phyloP scores from a whole-genome alignment of 768 basidiomycete species.

The Lactarius vividus region DNA sequence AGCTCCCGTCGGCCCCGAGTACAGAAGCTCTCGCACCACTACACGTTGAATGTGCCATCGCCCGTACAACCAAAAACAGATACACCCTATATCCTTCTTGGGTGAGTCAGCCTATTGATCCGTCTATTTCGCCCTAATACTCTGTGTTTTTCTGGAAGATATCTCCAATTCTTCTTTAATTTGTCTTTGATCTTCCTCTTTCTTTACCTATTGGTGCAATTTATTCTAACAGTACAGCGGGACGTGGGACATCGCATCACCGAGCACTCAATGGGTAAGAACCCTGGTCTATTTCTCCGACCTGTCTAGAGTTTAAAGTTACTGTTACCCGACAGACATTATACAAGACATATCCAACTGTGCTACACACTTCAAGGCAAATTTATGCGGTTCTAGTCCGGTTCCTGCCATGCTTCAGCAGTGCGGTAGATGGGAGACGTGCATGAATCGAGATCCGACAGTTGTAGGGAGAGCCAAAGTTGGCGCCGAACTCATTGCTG shows the following conservation, averaged over 20 bases:
- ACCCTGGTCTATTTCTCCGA: constrained; percentile 2
- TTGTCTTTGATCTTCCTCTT: constrained; percentile 77
- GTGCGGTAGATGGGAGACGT: constrained; percentile 88
- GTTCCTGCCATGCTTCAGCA: constrained; percentile 87
- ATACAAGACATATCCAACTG: constrained; percentile 92
- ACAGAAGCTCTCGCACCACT: constrained; percentile 70
- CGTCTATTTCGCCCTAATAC: constrained; percentile 18
- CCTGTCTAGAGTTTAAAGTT: constrained; percentile 18
- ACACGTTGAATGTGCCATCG: constrained; percentile 77
- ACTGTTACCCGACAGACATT: constrained; percentile 53
- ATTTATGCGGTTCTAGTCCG: constrained; percentile 70
- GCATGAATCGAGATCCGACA: constrained; percentile 93
- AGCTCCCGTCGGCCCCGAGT: constrained; percentile 35
- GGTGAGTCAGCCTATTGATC: constrained; percentile 49
- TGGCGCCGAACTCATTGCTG: constrained; percentile 91
- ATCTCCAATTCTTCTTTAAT: constrained; percentile 95
- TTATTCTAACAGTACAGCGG: constrained; percentile 84
- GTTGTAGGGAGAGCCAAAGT: constrained; percentile 86
- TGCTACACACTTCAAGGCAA: constrained; percentile 73
- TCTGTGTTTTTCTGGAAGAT: constrained; percentile 44
- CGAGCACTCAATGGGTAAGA: constrained; percentile 85
- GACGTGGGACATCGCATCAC: constrained; percentile 87
- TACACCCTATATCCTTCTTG: constrained; percentile 77
- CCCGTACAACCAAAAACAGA: constrained; percentile 56
- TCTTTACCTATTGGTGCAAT: constrained; percentile 80